These are phyloP conservation scores for Fomitiporia mediterranea DNA, from an alignment of 1,284 basidiomycete species.

Conservation along the genomic window DNA sequence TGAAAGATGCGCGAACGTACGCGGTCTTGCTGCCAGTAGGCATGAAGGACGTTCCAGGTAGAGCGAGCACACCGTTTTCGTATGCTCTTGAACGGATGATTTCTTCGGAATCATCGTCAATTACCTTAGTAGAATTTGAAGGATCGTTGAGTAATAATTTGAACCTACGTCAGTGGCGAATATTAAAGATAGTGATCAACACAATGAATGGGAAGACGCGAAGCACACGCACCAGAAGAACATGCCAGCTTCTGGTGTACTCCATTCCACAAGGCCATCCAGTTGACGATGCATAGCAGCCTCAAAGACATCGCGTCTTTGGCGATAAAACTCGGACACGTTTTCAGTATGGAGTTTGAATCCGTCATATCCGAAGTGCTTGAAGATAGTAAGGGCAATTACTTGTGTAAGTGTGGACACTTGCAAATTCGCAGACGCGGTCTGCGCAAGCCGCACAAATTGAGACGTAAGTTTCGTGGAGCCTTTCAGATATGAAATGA, in stretches of 20 bases:
- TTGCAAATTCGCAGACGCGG: constrained; percentile 75
- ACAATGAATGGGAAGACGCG: constrained; percentile 14
- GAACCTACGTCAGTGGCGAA: constrained; percentile 45
- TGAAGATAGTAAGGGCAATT: constrained; percentile 65
- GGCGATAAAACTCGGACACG: constrained; percentile 77
- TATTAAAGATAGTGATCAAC: too few relatives aligned
- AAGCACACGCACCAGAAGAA: constrained; percentile 70
- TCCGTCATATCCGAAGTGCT: constrained; percentile 74
- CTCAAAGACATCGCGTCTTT: constrained; percentile 80
- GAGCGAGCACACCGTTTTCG: constrained; percentile 79
- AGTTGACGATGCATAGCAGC: constrained; percentile 70
- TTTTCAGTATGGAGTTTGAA: constrained; percentile 70
- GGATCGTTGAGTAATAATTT: constrained; percentile 46
- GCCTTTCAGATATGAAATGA: neutral
- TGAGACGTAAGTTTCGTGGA: neutral
- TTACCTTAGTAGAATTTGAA: constrained; percentile 32
- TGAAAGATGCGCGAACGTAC: constrained; percentile 80
- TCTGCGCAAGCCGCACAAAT: constrained; percentile 35
- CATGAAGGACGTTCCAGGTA: constrained; percentile 79
- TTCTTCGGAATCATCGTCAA: constrained; percentile 63
- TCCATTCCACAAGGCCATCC: constrained; percentile 78
- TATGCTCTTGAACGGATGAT: constrained; percentile 78
- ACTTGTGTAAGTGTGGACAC: constrained; percentile 75
- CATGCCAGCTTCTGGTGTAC: constrained; percentile 84
- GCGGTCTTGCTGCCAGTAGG: constrained; percentile 63